A percentile compares a stretch with the other conserved stretches of the same genome.
These are phyloP conservation scores for Phalaenopsis aphrodite DNA, from an alignment of 106 monocot genomes.

Conservation along the genomic window DNA sequence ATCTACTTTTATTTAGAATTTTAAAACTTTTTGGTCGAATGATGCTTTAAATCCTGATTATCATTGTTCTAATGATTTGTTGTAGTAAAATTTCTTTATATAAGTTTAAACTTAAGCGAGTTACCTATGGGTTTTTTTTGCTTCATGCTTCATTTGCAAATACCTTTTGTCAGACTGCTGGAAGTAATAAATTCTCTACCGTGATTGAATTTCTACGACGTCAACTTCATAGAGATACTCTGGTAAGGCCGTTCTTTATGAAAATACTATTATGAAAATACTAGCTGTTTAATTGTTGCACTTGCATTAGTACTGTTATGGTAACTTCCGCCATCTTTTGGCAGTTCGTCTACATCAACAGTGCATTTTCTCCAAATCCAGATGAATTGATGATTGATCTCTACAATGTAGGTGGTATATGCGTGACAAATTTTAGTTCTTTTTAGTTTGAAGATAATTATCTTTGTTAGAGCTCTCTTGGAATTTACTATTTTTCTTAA, in stretches of 20 bases:
- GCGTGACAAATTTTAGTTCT: neutral
- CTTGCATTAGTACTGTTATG: neutral
- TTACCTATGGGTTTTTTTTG: neutral
- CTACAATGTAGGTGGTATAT: constrained; percentile 63
- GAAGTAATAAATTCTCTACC: constrained; percentile 69
- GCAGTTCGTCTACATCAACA: constrained; percentile 94
- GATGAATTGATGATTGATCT: constrained; percentile 89
- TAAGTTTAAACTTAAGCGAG: neutral
- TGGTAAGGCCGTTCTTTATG: constrained; percentile 32
- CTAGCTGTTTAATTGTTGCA: neutral
- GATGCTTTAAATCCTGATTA: neutral
- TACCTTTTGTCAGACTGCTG: constrained; percentile 46
- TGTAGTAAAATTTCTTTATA: neutral
- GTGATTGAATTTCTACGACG: constrained; percentile 86
- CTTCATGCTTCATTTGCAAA: constrained; percentile 7
- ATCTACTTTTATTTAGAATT: neutral
- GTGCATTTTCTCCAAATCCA: constrained; percentile 97
- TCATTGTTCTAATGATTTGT: neutral
- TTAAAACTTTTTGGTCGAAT: neutral
- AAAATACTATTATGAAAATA: constrained; percentile 8
- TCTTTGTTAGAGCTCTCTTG: neutral
- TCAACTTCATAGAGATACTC: constrained; percentile 84
- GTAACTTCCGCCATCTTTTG: constrained; percentile 2
- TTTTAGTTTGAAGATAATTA: neutral
- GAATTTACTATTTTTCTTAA: neutral